phyloP scores from a whole-genome alignment of 371 early-diverging fungal species.

The Mucor velutinosus region DNA sequence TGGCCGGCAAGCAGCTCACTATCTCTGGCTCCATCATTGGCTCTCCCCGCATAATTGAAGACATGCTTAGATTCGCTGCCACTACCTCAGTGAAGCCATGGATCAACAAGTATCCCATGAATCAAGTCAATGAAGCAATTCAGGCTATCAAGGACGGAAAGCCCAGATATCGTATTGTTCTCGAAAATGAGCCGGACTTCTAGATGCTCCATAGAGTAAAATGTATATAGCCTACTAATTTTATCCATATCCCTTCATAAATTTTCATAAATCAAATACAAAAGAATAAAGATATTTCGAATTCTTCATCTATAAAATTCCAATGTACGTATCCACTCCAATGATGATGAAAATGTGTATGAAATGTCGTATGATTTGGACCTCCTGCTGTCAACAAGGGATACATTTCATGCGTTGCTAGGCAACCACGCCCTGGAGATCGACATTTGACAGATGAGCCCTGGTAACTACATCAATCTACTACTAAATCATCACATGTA shows the following conservation, averaged over 20 bases:
- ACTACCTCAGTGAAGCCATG: conserved; percentile 60
- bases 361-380: background rate
- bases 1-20: conserved; percentile 30
- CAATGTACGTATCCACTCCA: background rate
- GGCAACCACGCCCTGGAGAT: background rate
- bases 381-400: background rate
- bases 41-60: conserved; percentile 42
- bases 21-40: conserved; percentile 71
- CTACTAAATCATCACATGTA: background rate
- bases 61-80: conserved; percentile 69
- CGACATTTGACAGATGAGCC: background rate
- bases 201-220: background rate
- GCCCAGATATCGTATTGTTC: conserved; percentile 66
- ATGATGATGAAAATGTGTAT: too few relatives aligned
- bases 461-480: background rate
- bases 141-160: conserved; percentile 55
- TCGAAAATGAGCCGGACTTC: conserved; percentile 32
- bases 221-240: background rate
- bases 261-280: background rate
- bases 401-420: background rate
- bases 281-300: background rate
- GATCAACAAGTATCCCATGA: conserved; percentile 61
- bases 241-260: background rate
- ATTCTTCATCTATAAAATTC: background rate
- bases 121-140: conserved; percentile 59